Conservation (phyloP, 495 filamentous ascomycete species). For the Xylaria curta region DNA sequence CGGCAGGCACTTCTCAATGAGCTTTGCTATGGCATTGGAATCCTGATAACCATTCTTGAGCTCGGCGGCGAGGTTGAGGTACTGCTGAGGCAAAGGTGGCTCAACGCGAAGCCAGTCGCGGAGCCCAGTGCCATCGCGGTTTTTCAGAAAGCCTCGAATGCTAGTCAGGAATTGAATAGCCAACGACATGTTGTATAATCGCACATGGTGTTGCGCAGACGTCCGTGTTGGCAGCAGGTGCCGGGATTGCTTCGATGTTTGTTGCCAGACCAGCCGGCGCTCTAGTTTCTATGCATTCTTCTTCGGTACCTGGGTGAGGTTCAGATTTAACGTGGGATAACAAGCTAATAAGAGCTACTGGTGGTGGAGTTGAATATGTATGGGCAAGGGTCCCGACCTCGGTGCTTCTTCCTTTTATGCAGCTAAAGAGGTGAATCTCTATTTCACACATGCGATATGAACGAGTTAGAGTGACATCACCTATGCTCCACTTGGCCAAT, state of each 20-base stretch:
- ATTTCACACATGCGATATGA: background rate
- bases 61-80: slow-evolving; percentile 69
- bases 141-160: slow-evolving; percentile 48
- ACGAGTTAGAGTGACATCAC: background rate
- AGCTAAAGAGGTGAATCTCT: background rate
- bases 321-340: background rate
- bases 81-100: slow-evolving; percentile 60
- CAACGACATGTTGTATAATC: slow-evolving; percentile 42
- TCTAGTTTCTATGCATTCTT: background rate
- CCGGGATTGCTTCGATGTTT: background rate
- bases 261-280: slow-evolving; percentile 6
- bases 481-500: background rate
- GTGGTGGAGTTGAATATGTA: background rate
- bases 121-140: slow-evolving; percentile 48
- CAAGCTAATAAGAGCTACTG: background rate
- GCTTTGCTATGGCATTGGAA: slow-evolving; percentile 61
- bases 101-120: slow-evolving; percentile 55
- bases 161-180: slow-evolving; percentile 47
- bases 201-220: slow-evolving; percentile 15
- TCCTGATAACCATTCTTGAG: slow-evolving; percentile 63
- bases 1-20: slow-evolving; percentile 64
- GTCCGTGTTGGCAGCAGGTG: background rate
- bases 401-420: background rate
- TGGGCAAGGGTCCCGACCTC: background rate
- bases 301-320: background rate